Percentiles rank a stretch among this genome's conserved stretches.
phyloP scores from a whole-genome alignment of 1,284 basidiomycete genomes.

The Ustilago vetiveriae region DNA sequence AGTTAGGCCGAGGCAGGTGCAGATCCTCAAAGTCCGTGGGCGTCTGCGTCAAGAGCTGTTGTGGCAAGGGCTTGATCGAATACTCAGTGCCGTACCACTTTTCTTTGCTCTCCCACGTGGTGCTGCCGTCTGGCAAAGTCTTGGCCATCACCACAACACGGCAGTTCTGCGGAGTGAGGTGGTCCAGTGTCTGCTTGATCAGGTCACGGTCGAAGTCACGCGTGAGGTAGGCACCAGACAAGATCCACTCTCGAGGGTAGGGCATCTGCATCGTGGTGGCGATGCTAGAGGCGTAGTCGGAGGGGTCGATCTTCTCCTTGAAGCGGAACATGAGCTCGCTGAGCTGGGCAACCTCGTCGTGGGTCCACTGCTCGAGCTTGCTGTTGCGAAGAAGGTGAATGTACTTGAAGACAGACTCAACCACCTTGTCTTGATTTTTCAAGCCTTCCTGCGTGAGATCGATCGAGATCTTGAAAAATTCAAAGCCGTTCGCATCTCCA shows the following conservation, averaged over 20 bases:
- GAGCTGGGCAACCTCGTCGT: conserved; percentile 81
- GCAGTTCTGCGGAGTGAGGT: conserved; percentile 74
- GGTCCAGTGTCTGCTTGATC: conserved; percentile 75
- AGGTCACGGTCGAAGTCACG: conserved; percentile 81
- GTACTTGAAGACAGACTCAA: conserved; percentile 84
- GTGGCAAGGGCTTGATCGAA: conserved; percentile 53
- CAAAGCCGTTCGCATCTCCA: conserved; percentile 78
- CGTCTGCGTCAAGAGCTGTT: conserved; percentile 33
- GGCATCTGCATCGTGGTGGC: conserved; percentile 82
- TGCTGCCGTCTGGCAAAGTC: conserved; percentile 68
- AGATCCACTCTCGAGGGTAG: conserved; percentile 79
- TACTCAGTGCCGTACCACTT: conserved; percentile 67
- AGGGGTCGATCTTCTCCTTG: conserved; percentile 82
- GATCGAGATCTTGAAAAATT: conserved; percentile 85
- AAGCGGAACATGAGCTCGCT: conserved; percentile 85
- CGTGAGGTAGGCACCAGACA: conserved; percentile 79
- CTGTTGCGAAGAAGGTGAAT: conserved; percentile 80
- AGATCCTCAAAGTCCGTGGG: conserved; percentile 54
- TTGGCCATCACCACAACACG: conserved; percentile 81
- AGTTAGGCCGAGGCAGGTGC: conserved; percentile 61
- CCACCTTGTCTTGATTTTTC: conserved; percentile 82
- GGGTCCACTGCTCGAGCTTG: conserved; percentile 77
- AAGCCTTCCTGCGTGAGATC: conserved; percentile 87
- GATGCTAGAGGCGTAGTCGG: conserved; percentile 82
- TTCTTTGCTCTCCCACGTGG: conserved; percentile 58